Evolutionary conservation across 257 asterid species (phyloP), one percentile per base, ranked within the genome.

Genomic region (Apocynum venetum): DNA sequence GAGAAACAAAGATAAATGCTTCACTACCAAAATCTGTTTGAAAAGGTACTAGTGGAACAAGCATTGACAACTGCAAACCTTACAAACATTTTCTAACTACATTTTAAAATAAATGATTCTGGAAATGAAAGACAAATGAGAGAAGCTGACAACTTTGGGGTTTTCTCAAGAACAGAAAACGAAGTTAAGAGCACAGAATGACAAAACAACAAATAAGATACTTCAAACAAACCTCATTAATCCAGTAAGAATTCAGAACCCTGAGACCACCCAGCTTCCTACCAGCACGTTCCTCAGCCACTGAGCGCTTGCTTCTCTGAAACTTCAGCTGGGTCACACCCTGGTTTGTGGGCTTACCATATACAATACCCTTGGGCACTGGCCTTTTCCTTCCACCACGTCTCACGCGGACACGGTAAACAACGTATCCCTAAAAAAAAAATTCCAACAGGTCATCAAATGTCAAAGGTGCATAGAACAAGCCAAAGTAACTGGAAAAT

Each of bases 321-420:
- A 80, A 74, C 47, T 75, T 80, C 66, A 80, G 79, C 74, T 80
- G 83, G 47, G 83, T 80, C 40, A 80, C 80, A 56, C 83, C 83
- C 80, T 80, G 83, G 57, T 80, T 80, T 48, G 83, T 80, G 14
- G 83, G 83, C 53, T 80, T 80, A 35, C 76, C 79, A 41, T 79
- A 79, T 19, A 79, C 82, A 25, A 79, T 79, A 49, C 82, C 79
- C 74, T 79, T 79, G 31, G 79, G 71, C 47, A 80, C 80, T 35
- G 83, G 80, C 76, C 80, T 75, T 57, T 80, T 80, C 61, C 83
- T 80, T 19, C 83, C 80, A 56, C 83, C 83, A 53, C 79, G 82
- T 66, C 79, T 66, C 8, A 79, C 82, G 2, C 82, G 75, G 14
- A 73, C 74, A 14, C 79, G 79, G 65, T 80, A 44, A 48, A 80